Evolutionary conservation across 805 yeast genomes (phyloP).

Genomic region (Schizosaccharomyces japonicus): DNA sequence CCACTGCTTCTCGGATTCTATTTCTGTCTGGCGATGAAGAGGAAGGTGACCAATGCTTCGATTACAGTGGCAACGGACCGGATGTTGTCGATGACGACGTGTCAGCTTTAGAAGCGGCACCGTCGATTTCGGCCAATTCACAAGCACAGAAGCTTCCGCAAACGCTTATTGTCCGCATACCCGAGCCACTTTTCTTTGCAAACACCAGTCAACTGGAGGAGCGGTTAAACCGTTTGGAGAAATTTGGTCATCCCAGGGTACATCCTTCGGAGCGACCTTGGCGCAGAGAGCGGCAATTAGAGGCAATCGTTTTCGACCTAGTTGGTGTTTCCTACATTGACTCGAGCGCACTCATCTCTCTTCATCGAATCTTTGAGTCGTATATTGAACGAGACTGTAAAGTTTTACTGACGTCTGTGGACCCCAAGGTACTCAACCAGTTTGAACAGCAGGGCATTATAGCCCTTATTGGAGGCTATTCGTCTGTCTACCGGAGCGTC

Average conservation of each 20-base stretch:
- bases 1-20: slow-evolving; percentile 64
- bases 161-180: slow-evolving; percentile 42
- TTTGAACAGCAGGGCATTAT: slow-evolving; percentile 3
- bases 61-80: slow-evolving; percentile 50
- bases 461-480: neutral
- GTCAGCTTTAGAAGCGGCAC: slow-evolving; percentile 16
- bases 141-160: slow-evolving; percentile 37
- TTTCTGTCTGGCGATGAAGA: slow-evolving; percentile 48
- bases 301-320: slow-evolving; percentile 1
- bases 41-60: slow-evolving; percentile 11
- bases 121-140: slow-evolving; percentile 17
- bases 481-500: neutral
- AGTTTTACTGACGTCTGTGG: neutral
- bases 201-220: slow-evolving; percentile 55
- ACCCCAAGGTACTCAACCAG: neutral
- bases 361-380: neutral
- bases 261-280: slow-evolving; percentile 2
- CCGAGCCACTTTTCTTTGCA: slow-evolving; percentile 76
- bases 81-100: slow-evolving; percentile 8
- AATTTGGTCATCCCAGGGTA: slow-evolving; percentile 26
- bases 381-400: neutral
- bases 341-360: neutral
- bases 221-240: slow-evolving; percentile 44
- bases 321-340: slow-evolving; percentile 3
- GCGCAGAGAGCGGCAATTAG: neutral